These are phyloP conservation scores for Quercus gilva DNA, from an alignment of 306 rosid genomes.

Conservation along the genomic window DNA sequence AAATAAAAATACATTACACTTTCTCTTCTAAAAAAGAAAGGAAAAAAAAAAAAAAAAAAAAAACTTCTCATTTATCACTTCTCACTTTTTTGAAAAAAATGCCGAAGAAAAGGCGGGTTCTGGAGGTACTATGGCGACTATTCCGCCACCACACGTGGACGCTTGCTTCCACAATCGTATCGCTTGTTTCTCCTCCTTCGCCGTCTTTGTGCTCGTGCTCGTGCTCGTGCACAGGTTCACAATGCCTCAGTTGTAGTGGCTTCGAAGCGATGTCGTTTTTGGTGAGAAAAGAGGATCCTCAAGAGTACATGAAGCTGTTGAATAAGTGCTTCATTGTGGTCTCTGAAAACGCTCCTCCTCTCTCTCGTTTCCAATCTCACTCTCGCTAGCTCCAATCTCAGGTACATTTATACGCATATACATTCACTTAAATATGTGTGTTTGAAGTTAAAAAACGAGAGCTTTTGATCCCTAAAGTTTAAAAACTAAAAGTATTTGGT, in stretches of 20 bases:
- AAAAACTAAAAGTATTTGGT: too few relatives aligned
- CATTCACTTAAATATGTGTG: too few relatives aligned
- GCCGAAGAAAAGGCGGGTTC: conserved; percentile 31
- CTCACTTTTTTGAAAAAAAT: too few relatives aligned
- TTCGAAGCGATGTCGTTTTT: conserved; percentile 44
- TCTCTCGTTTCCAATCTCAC: conserved; percentile 17
- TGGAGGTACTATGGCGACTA: conserved; percentile 62
- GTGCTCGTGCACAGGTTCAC: too few relatives aligned
- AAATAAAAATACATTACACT: too few relatives aligned
- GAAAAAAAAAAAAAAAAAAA: too few relatives aligned
- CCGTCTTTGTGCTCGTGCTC: too few relatives aligned
- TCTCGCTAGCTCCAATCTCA: conserved; percentile 44
- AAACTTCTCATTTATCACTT: too few relatives aligned
- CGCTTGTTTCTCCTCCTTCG: conserved; percentile 3
- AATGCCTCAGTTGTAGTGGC: not conserved
- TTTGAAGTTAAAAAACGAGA: too few relatives aligned
- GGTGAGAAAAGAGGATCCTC: conserved; percentile 52
- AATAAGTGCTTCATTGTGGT: conserved; percentile 46
- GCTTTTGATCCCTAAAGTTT: too few relatives aligned
- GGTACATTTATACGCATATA: conserved; percentile 26
- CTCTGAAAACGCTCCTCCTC: conserved; percentile 31
- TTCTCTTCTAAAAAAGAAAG: too few relatives aligned
- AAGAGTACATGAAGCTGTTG: conserved; percentile 48
- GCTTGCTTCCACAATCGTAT: conserved; percentile 33
- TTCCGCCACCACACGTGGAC: conserved; percentile 46